phyloP scores from a whole-genome alignment of 345 rosid genomes.

The Eutrema heterophyllum region DNA sequence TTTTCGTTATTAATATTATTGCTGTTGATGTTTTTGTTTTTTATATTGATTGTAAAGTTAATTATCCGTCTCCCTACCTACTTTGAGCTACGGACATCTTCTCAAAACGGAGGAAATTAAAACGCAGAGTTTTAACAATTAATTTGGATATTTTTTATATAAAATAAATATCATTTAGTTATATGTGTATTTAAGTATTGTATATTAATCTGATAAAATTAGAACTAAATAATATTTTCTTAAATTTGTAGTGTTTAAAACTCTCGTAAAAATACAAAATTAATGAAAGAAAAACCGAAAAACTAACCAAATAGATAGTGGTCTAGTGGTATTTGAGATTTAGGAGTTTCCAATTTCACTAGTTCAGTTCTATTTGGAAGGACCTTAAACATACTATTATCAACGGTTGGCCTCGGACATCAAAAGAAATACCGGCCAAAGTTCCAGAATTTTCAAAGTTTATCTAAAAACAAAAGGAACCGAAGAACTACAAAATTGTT shows the following conservation, averaged over 20 bases:
- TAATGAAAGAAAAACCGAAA: no score
- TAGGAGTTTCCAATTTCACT: no score
- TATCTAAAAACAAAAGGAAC: no score
- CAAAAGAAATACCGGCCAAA: no score
- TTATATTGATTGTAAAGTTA: background rate
- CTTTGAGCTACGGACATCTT: background rate
- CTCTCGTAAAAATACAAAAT: no score
- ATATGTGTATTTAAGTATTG: no score
- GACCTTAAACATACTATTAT: no score
- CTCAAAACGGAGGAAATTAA: background rate
- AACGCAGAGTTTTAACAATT: background rate
- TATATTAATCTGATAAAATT: background rate
- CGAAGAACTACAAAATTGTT: background rate
- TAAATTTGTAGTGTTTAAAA: background rate
- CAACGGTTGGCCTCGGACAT: no score
- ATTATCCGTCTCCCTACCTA: background rate
- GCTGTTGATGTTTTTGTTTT: background rate
- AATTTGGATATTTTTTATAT: background rate
- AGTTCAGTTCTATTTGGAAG: no score
- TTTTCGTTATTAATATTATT: slow-evolving; percentile 4
- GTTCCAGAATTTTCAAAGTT: no score
- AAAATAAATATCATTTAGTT: background rate
- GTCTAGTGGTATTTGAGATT: no score
- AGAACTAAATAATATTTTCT: background rate
- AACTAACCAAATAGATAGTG: no score